Conservation (phyloP, 116 monocot genomes). For the Trichopus zeylanicus region DNA sequence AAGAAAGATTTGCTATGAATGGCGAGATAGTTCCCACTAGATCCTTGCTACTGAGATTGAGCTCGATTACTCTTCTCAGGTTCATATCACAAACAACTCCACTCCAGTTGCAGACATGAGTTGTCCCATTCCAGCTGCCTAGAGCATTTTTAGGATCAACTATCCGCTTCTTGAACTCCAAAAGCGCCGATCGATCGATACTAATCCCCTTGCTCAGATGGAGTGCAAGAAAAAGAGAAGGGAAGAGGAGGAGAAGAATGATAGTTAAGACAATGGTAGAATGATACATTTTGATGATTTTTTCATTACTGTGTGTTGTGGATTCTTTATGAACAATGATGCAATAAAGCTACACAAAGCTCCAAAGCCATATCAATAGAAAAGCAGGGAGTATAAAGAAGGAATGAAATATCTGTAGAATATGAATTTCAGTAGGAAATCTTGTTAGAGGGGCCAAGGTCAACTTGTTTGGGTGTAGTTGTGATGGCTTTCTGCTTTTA, state of each 20-base stretch:
- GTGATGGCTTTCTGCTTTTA: neutral
- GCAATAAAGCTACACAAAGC: slow-evolving; percentile 7
- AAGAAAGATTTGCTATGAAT: slow-evolving; percentile 36
- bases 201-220: slow-evolving; percentile 5
- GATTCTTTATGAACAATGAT: slow-evolving; percentile 10
- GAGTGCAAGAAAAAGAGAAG: slow-evolving; percentile 8
- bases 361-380: neutral
- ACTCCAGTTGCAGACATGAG: slow-evolving; percentile 29
- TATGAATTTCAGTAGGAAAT: too few species aligned
- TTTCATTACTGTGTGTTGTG: slow-evolving; percentile 6
- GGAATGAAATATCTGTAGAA: neutral
- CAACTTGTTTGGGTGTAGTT: neutral
- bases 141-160: slow-evolving; percentile 32
- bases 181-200: slow-evolving; percentile 18
- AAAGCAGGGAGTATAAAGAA: neutral
- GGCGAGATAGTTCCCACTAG: slow-evolving; percentile 41
- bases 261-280: slow-evolving; percentile 5
- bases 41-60: slow-evolving; percentile 16
- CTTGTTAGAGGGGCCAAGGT: neutral
- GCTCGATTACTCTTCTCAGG: slow-evolving; percentile 18
- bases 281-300: slow-evolving; percentile 11
- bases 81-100: slow-evolving; percentile 21
- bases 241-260: slow-evolving; percentile 19
- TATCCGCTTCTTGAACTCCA: slow-evolving; percentile 41
- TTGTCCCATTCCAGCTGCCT: slow-evolving; percentile 28